Base-by-base conservation (phyloP, 495 filamentous ascomycete genomes). In the Penicilliopsis zonata region DNA sequence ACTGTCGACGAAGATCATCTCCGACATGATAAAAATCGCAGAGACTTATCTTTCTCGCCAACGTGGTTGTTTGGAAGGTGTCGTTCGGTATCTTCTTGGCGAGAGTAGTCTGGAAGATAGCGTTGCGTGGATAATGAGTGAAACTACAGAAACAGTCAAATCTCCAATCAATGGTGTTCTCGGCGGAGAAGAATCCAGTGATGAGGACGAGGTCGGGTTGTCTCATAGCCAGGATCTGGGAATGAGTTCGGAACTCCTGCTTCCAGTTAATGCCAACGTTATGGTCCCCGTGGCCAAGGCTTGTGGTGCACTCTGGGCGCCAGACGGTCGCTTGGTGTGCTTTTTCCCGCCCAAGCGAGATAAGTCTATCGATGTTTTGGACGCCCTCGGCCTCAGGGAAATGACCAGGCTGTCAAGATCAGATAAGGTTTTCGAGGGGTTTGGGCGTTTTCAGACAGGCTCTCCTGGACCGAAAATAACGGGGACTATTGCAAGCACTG, bases 321-420 rank as follows among this genome's bases (percentile, higher is more conserved):
- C 74, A 29, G 73, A 83, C 43, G 87, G 87, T 14, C 72, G 72
- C 28, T 65, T 95, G 5, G 72, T 87, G 13, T 92, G 86, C 58
- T 92, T 88, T 43, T 92, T 93, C 44, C 82, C 81, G 2, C 77
- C 80, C 5, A 86, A 83, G 49, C 76, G 80, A 46, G 80, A 85
- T 34, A 80, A 74, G 38, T 67, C 78, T 14, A 68, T 63, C 21
- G 70, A 71, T 9, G 45, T 85, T 9, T 65, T 86, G 16, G 67
- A 77, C 21, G 63, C 77, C 5, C 50, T 78, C 13, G 63, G 68
- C 3, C 72, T 79, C 24, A 67, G 67, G 26, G 70, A 73, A 37
- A 72, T 65, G 42, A 76, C 76, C 14, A 65, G 75, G 24, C 38
- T 60, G 9, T 69, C 70, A 0, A 71, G 70, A 45, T 71, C 67